These are phyloP conservation scores for Cladosporium austrohemisphaericum DNA, from an alignment of 2,329 filamentous ascomycete species.

Conservation along the genomic window DNA sequence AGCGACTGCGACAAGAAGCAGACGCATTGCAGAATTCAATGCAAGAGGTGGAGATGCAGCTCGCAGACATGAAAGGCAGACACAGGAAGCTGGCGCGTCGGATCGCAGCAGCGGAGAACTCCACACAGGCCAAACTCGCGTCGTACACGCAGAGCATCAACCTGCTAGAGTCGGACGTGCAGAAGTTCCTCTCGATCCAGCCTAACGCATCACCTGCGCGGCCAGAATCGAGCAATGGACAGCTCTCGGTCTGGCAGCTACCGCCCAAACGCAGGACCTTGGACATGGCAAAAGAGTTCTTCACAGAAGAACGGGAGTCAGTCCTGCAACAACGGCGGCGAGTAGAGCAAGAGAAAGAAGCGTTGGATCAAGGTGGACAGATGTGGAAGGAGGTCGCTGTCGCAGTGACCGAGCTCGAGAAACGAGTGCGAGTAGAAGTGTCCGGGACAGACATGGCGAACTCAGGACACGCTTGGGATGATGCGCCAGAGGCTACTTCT, in stretches of 20 bases:
- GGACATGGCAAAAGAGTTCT: conserved; percentile 68
- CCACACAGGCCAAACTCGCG: conserved; percentile 66
- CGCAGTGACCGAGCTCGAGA: conserved; percentile 63
- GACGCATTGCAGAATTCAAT: conserved; percentile 60
- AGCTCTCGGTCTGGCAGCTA: conserved; percentile 44
- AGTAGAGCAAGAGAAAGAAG: conserved; percentile 59
- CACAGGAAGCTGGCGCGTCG: conserved; percentile 58
- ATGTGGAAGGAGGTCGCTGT: conserved; percentile 63
- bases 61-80: conserved; percentile 58
- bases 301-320: conserved; percentile 59
- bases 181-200: conserved; percentile 48
- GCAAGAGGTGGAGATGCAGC: conserved; percentile 59
- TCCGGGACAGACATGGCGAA: conserved; percentile 25
- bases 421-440: conserved; percentile 57
- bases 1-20: conserved; percentile 49
- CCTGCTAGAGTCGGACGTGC: conserved; percentile 62
- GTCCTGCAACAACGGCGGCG: conserved; percentile 54
- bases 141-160: conserved; percentile 65
- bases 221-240: conserved; percentile 17
- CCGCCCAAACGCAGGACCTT: conserved; percentile 63
- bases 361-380: conserved; percentile 63
- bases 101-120: conserved; percentile 61
- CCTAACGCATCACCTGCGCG: conserved; percentile 15
- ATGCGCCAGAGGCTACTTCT: conserved; percentile 21
- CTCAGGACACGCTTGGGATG: conserved; percentile 30